A percentile compares a stretch with the other conserved stretches of the same genome.
Evolutionary conservation across 352 stramenopile genomes (phyloP).

Genomic region (Globisporangium alternatum): DNA sequence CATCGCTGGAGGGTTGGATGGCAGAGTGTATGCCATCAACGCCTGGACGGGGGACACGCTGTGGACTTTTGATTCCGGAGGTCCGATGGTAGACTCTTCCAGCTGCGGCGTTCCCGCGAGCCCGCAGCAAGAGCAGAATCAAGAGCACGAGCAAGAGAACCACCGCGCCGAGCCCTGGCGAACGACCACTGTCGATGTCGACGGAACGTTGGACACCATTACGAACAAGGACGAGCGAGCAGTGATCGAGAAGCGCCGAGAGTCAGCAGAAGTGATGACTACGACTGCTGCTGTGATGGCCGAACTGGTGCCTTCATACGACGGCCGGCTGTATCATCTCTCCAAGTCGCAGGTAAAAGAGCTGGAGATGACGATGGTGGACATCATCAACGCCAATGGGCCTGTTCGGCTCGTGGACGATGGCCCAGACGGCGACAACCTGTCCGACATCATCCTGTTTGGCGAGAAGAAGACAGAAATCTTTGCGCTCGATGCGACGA

Average conservation of each 20-base stretch:
- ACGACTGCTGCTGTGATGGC: slow-evolving; percentile 39
- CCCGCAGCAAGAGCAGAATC: slow-evolving; percentile 9
- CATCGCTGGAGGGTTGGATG: slow-evolving; percentile 69
- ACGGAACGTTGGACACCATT: slow-evolving; percentile 26
- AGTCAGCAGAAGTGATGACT: slow-evolving; percentile 24
- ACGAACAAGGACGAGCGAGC: slow-evolving; percentile 20
- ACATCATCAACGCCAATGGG: slow-evolving; percentile 73
- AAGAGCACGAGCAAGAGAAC: slow-evolving; percentile 5
- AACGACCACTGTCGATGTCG: slow-evolving; percentile 21
- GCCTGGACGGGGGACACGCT: slow-evolving; percentile 77
- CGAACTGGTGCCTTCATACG: slow-evolving; percentile 70
- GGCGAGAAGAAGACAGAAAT: slow-evolving; percentile 75
- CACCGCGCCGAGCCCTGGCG: slow-evolving; percentile 3
- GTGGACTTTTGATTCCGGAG: slow-evolving; percentile 81
- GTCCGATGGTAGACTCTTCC: slow-evolving; percentile 76
- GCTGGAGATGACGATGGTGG: slow-evolving; percentile 72
- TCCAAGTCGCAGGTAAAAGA: slow-evolving; percentile 58
- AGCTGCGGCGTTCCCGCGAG: slow-evolving; percentile 26
- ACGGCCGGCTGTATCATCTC: slow-evolving; percentile 76
- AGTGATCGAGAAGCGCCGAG: slow-evolving; percentile 29
- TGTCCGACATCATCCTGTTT: slow-evolving; percentile 68
- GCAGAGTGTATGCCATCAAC: slow-evolving; percentile 71
- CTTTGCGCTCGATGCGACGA: slow-evolving; percentile 65
- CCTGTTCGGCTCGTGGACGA: slow-evolving; percentile 52
- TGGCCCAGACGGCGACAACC: slow-evolving; percentile 17